phyloP scores from a whole-genome alignment of 208 protist genomes.

The Leishmania arabica region DNA sequence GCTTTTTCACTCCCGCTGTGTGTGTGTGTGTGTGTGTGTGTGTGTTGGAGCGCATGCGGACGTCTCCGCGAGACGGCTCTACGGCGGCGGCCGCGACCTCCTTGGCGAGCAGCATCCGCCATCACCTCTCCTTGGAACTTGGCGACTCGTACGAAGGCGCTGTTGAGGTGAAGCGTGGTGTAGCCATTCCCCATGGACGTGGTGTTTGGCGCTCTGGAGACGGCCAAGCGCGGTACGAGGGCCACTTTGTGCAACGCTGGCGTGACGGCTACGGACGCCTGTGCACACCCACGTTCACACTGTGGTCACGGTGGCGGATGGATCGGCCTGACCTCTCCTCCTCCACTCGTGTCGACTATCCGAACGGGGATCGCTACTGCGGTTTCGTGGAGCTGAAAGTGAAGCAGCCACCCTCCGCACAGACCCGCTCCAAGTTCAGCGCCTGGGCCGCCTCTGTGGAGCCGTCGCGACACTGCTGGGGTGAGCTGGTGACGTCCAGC shows the following conservation, averaged over 20 bases:
- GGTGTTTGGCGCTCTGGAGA: slow-evolving; percentile 53
- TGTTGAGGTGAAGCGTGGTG: slow-evolving; percentile 35
- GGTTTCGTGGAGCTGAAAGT: slow-evolving; percentile 44
- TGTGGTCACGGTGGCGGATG: slow-evolving; percentile 78
- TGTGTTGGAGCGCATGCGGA: not conserved
- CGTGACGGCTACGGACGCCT: slow-evolving; percentile 75
- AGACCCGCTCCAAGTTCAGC: slow-evolving; percentile 54
- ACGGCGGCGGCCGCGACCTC: not conserved
- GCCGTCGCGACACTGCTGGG: slow-evolving; percentile 56
- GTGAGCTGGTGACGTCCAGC: slow-evolving; percentile 53
- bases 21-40: not conserved
- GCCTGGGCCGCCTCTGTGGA: slow-evolving; percentile 49
- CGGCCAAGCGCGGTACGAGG: slow-evolving; percentile 60
- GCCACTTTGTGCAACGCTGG: slow-evolving; percentile 63
- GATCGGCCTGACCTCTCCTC: slow-evolving; percentile 65
- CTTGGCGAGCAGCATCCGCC: not conserved
- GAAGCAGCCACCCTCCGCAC: not conserved
- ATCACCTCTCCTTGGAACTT: slow-evolving; percentile 45
- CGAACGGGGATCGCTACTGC: slow-evolving; percentile 61
- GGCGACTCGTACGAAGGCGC: slow-evolving; percentile 69
- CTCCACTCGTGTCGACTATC: slow-evolving; percentile 57
- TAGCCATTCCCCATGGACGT: slow-evolving; percentile 60
- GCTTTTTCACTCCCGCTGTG: not conserved
- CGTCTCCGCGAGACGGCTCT: not conserved
- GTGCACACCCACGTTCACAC: slow-evolving; percentile 47